Conservation (phyloP, 106 monocot species). For the Acorus gramineus region DNA sequence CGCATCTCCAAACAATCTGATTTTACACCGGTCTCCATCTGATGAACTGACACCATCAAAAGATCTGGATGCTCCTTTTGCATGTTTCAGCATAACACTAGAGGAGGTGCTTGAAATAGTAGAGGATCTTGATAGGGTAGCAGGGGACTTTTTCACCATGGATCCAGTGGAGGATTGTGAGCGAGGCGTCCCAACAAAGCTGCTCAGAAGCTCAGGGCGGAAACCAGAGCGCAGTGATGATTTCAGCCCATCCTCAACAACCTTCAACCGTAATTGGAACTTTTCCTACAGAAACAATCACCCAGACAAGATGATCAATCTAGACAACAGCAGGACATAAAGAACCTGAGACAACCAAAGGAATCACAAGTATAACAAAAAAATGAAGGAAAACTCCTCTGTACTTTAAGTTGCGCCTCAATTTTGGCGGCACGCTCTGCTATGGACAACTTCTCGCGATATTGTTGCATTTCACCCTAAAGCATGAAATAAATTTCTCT, state of each 20-base stretch:
- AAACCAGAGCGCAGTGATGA: slow-evolving; percentile 27
- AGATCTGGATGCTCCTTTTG: slow-evolving; percentile 53
- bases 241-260: slow-evolving; percentile 65
- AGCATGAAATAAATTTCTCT: background rate
- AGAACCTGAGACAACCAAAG: no score
- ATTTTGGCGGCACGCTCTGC: background rate
- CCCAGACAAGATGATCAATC: background rate
- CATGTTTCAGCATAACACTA: slow-evolving; percentile 30
- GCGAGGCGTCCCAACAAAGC: slow-evolving; percentile 19
- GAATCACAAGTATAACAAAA: background rate
- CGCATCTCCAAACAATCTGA: slow-evolving; percentile 24
- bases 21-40: slow-evolving; percentile 17
- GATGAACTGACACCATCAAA: slow-evolving; percentile 57
- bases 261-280: slow-evolving; percentile 51
- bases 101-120: slow-evolving; percentile 22
- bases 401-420: background rate
- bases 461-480: background rate
- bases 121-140: slow-evolving; percentile 19
- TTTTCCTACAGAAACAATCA: slow-evolving; percentile 40
- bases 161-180: slow-evolving; percentile 5
- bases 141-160: slow-evolving; percentile 22
- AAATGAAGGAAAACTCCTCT: background rate
- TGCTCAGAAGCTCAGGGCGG: slow-evolving; percentile 14
- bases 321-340: no score
- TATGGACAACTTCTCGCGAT: background rate